These are phyloP conservation scores for Platanthera zijinensis DNA, from an alignment of 106 monocot species.

Conservation along the genomic window DNA sequence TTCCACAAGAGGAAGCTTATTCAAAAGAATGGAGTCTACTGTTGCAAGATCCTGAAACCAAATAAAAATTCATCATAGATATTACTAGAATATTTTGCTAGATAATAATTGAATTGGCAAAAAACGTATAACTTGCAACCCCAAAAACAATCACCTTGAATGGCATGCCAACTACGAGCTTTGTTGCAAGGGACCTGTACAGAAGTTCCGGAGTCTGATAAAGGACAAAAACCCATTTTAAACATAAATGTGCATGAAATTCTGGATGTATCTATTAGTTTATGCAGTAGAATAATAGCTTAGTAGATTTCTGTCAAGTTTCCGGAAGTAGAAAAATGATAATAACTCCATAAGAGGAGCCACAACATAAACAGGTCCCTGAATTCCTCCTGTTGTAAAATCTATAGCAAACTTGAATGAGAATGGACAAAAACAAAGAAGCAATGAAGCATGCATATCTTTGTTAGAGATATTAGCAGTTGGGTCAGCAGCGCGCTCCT, in stretches of 20 bases:
- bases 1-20: conserved; percentile 77
- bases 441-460: no score
- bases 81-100: not conserved
- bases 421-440: no score
- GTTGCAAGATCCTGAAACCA: conserved; percentile 88
- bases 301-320: not conserved
- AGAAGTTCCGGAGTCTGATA: conserved; percentile 84
- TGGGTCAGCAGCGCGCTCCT: no score
- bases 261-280: not conserved
- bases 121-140: not conserved
- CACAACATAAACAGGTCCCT: no score
- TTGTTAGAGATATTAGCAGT: no score
- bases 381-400: no score
- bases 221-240: conserved; percentile 9
- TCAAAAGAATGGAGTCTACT: conserved; percentile 91
- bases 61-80: conserved; percentile 7
- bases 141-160: conserved; percentile 63
- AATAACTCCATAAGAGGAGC: not conserved
- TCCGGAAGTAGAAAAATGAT: not conserved
- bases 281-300: not conserved
- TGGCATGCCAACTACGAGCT: conserved; percentile 97
- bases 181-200: conserved; percentile 85
- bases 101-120: not conserved
- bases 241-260: not conserved
- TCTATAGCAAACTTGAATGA: no score